A percentile compares a stretch with the other conserved stretches of the same genome.
phyloP scores from a whole-genome alignment of 306 rosid species.

The Cicer bijugum region DNA sequence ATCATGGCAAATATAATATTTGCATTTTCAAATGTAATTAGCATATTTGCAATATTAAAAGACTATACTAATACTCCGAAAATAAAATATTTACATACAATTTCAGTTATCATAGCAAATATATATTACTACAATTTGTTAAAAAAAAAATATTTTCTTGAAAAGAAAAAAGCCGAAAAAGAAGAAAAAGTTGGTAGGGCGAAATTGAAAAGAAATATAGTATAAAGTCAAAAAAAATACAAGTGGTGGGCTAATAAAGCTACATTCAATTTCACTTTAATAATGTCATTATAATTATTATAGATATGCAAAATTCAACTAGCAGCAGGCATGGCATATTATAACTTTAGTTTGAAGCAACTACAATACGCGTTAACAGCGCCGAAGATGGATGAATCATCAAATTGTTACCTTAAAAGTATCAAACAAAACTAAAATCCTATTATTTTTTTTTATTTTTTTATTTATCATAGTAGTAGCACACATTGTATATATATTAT shows the following conservation, averaged over 20 bases:
- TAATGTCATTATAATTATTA: not conserved
- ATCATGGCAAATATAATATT: too few relatives aligned
- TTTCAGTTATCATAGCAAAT: too few relatives aligned
- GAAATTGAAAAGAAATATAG: constrained; percentile 29
- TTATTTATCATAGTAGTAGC: constrained; percentile 3
- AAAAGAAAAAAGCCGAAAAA: not conserved
- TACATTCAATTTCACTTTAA: constrained; percentile 37
- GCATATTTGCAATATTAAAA: too few relatives aligned
- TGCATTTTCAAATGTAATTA: too few relatives aligned
- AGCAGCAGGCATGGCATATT: not conserved
- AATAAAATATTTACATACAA: too few relatives aligned
- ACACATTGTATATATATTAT: not conserved
- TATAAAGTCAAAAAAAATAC: constrained; percentile 15
- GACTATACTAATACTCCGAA: too few relatives aligned
- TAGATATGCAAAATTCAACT: constrained; percentile 7
- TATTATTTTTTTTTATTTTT: constrained; percentile 13
- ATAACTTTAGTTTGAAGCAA: constrained; percentile 44
- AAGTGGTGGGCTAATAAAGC: constrained; percentile 30
- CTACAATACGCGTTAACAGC: constrained; percentile 48
- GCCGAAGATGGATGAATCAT: constrained; percentile 47
- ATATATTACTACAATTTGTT: too few relatives aligned
- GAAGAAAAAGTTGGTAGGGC: constrained; percentile 25
- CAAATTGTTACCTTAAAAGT: constrained; percentile 42
- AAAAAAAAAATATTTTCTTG: too few relatives aligned
- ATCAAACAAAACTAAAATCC: constrained; percentile 8